A percentile compares a stretch with the other conserved stretches of the same genome.
Conservation (phyloP, 2,329 filamentous ascomycete genomes). For the Calonectria fujianensis region DNA sequence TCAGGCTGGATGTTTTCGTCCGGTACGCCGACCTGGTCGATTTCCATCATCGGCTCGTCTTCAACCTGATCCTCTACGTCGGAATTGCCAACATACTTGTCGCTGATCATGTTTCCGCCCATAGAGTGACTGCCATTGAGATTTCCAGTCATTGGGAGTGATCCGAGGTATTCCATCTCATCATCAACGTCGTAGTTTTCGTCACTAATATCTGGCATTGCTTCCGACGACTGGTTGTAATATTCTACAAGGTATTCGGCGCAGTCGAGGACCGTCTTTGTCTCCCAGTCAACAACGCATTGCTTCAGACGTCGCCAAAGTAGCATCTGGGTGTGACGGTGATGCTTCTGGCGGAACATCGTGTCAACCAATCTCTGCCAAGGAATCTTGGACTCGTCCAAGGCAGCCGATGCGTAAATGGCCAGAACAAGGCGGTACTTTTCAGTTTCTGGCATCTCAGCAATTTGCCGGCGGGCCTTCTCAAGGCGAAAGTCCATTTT, state of each 20-base stretch:
- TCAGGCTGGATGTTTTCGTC: slow-evolving; percentile 53
- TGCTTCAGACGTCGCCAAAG: slow-evolving; percentile 64
- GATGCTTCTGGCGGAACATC: slow-evolving; percentile 63
- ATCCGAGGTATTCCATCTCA: slow-evolving; percentile 58
- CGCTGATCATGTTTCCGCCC: slow-evolving; percentile 47
- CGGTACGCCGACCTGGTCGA: slow-evolving; percentile 40
- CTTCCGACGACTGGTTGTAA: slow-evolving; percentile 58
- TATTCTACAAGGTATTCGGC: slow-evolving; percentile 60
- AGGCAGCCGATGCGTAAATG: slow-evolving; percentile 64
- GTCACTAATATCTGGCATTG: slow-evolving; percentile 58
- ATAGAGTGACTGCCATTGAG: slow-evolving; percentile 29
- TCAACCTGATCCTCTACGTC: slow-evolving; percentile 52
- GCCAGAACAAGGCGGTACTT: slow-evolving; percentile 66
- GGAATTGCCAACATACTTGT: slow-evolving; percentile 57
- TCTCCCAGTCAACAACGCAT: slow-evolving; percentile 57
- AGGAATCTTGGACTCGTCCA: slow-evolving; percentile 67
- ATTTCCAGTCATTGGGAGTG: slow-evolving; percentile 43
- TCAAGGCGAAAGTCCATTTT: slow-evolving; percentile 65
- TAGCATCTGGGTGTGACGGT: slow-evolving; percentile 60
- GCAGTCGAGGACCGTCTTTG: slow-evolving; percentile 59
- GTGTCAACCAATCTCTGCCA: slow-evolving; percentile 69
- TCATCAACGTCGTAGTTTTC: slow-evolving; percentile 57
- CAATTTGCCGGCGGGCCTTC: slow-evolving; percentile 65
- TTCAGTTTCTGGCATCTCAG: slow-evolving; percentile 65
- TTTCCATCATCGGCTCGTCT: slow-evolving; percentile 39